Conservation (phyloP, 371 early-diverging fungal species). For the Rhizopus sp. region DNA sequence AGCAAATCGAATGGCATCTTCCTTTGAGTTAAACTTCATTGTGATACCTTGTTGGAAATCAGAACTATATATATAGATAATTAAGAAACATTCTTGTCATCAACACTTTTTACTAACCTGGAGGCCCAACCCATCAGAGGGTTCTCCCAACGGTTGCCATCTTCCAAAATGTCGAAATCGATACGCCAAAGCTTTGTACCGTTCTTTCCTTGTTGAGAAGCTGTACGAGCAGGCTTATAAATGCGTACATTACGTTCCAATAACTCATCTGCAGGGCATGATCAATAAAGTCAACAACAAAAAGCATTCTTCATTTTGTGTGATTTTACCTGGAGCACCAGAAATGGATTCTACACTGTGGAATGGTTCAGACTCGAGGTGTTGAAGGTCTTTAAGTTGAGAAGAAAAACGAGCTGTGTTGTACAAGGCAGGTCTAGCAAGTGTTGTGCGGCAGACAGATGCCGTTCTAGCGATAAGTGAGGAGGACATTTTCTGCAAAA, state of each 20-base stretch:
- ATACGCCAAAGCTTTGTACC: slow-evolving; percentile 84
- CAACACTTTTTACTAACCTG: slow-evolving; percentile 53
- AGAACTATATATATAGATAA: slow-evolving; percentile 43
- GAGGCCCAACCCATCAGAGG: slow-evolving; percentile 94
- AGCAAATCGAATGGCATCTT: slow-evolving; percentile 91
- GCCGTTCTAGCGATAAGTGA: slow-evolving; percentile 34
- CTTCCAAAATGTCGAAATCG: slow-evolving; percentile 80
- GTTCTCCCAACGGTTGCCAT: slow-evolving; percentile 89
- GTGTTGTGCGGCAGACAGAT: slow-evolving; percentile 21
- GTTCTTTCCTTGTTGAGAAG: slow-evolving; percentile 84
- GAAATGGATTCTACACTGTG: slow-evolving; percentile 43
- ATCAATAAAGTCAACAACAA: neutral
- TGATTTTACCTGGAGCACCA: slow-evolving; percentile 49
- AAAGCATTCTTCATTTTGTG: neutral
- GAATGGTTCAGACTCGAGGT: slow-evolving; percentile 25
- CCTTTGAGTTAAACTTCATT: slow-evolving; percentile 85
- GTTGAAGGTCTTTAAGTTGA: slow-evolving; percentile 33
- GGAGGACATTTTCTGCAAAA: slow-evolving; percentile 20
- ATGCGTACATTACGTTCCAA: slow-evolving; percentile 83
- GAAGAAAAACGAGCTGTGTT: slow-evolving; percentile 23
- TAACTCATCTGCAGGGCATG: slow-evolving; percentile 42
- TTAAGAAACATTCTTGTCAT: neutral
- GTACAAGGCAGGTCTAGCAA: slow-evolving; percentile 27
- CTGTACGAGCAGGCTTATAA: slow-evolving; percentile 80
- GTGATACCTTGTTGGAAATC: slow-evolving; percentile 85